A percentile compares a stretch with the other conserved stretches of the same genome.
Evolutionary conservation across 169 alveolate species (phyloP).

Genomic region (Plasmodium blacklocki): DNA sequence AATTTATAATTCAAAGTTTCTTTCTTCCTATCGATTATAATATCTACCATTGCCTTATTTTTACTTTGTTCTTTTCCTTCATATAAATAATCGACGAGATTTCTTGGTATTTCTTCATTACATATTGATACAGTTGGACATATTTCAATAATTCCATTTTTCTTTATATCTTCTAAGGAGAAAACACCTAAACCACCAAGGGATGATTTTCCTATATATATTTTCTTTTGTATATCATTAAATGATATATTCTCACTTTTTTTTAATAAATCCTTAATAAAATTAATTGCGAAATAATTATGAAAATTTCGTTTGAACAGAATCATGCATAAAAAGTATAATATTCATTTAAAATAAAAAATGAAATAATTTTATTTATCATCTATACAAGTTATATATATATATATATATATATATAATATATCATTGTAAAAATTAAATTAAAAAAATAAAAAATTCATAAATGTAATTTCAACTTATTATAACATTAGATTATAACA

Average conservation of each 20-base stretch:
- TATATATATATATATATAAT: no score
- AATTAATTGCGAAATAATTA: conserved; percentile 51
- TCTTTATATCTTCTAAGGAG: conserved; percentile 21
- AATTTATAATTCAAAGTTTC: conserved; percentile 31
- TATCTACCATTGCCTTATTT: conserved; percentile 24
- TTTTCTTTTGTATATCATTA: conserved; percentile 37
- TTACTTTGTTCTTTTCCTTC: conserved; percentile 16
- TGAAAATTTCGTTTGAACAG: conserved; percentile 29
- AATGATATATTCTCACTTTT: conserved; percentile 20
- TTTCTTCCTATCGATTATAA: neutral
- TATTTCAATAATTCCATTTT: conserved; percentile 62
- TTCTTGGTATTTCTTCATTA: conserved; percentile 56
- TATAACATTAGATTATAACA: no score
- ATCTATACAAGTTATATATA: no score
- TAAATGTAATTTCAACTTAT: no score
- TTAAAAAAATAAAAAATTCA: no score
- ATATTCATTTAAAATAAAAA: neutral
- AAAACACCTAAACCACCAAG: conserved; percentile 43
- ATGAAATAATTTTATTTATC: no score
- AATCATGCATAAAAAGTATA: conserved; percentile 6
- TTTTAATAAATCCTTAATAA: conserved; percentile 16
- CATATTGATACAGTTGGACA: conserved; percentile 45
- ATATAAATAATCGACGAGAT: conserved; percentile 35
- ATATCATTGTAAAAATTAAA: no score
- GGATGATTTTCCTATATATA: conserved; percentile 35